Evolutionary conservation across 192 early-diverging fungal genomes (phyloP).

Genomic region (Entrophospora sp.): DNA sequence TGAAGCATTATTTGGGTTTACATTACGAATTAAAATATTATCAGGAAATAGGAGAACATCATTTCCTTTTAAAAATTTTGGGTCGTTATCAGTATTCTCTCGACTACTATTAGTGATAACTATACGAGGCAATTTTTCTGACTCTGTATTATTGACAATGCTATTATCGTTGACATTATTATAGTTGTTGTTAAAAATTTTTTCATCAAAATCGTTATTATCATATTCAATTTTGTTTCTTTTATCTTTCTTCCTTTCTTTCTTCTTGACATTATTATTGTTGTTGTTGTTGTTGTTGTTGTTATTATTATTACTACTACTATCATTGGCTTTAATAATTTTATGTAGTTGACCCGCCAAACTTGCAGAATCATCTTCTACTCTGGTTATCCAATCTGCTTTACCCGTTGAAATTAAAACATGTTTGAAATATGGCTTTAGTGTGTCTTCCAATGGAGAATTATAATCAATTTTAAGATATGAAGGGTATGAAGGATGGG

Average conservation of each 20-base stretch:
- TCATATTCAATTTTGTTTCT: not conserved
- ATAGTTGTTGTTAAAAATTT: not conserved
- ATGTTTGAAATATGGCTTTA: conserved; percentile 46
- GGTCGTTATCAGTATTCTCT: not conserved
- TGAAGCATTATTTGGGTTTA: conserved; percentile 29
- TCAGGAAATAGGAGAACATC: conserved; percentile 42
- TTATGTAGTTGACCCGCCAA: conserved; percentile 35
- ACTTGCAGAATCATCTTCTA: conserved; percentile 40
- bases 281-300: no score
- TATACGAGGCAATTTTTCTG: conserved; percentile 31
- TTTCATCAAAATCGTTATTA: not conserved
- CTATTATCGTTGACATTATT: not conserved
- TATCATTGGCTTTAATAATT: conserved; percentile 20
- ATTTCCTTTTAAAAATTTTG: not conserved
- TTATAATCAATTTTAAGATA: conserved; percentile 44
- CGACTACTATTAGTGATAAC: conserved; percentile 38
- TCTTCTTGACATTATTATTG: no score
- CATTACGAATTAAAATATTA: conserved; percentile 44
- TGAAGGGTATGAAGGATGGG: conserved; percentile 37
- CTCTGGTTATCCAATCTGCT: conserved; percentile 37
- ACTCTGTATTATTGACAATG: conserved; percentile 11
- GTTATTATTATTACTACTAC: not conserved
- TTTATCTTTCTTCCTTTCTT: not conserved
- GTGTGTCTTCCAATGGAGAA: conserved; percentile 32
- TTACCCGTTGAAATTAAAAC: conserved; percentile 46